A percentile compares a stretch with the other conserved stretches of the same genome.
These are phyloP conservation scores for Capronia coronata DNA, from an alignment of 2,329 filamentous ascomycete species.

Conservation along the genomic window DNA sequence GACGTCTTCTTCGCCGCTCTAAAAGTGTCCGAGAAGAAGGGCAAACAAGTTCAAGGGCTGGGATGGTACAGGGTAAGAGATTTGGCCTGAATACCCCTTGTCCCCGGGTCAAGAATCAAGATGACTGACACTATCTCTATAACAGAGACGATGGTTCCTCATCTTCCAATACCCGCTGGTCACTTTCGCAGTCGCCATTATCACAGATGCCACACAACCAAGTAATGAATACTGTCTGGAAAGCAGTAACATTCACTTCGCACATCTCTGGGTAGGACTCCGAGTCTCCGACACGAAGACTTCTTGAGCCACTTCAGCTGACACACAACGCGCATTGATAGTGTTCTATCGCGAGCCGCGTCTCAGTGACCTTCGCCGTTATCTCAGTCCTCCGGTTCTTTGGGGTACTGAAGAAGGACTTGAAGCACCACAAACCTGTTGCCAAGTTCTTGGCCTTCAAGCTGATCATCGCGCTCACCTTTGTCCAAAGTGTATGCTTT, in stretches of 20 bases:
- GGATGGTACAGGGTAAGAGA: constrained; percentile 29
- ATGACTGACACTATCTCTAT: constrained; percentile 17
- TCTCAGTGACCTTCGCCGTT: constrained; percentile 29
- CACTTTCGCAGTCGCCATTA: constrained; percentile 28
- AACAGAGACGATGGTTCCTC: constrained; percentile 29
- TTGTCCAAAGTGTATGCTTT: background rate
- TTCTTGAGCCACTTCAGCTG: background rate
- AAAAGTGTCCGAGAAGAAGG: constrained; percentile 28
- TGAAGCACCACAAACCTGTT: constrained; percentile 31
- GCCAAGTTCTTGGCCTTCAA: constrained; percentile 35
- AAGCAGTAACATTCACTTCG: constrained; percentile 33
- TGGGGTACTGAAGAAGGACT: constrained; percentile 25
- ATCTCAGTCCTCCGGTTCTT: constrained; percentile 31
- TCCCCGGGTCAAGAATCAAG: constrained; percentile 14
- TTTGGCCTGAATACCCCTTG: too few relatives aligned
- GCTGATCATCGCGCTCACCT: constrained; percentile 30
- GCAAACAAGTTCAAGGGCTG: constrained; percentile 29
- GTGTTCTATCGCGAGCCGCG: constrained; percentile 14
- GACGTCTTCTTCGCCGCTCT: constrained; percentile 37
- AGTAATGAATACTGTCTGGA: constrained; percentile 31
- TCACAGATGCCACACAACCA: constrained; percentile 32
- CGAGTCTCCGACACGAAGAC: background rate
- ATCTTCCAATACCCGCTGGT: constrained; percentile 40
- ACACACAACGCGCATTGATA: background rate
- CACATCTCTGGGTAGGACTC: constrained; percentile 34